phyloP scores from a whole-genome alignment of 164 flowering plant genomes.

The Vitis rotundifolia region DNA sequence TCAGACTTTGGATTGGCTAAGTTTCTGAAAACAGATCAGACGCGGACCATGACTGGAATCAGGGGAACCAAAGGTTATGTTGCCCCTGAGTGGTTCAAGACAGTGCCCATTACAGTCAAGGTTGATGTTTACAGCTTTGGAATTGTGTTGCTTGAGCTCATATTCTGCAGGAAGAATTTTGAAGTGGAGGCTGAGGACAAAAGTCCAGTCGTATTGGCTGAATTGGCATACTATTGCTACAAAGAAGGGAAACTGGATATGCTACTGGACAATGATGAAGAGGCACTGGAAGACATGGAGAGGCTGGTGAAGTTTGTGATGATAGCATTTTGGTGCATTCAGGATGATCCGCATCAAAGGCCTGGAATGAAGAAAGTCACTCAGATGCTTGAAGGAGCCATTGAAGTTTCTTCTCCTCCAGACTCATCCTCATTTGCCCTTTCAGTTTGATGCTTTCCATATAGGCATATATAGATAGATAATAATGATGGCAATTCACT shows the following conservation, averaged over 20 bases:
- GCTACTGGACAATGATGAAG: not conserved
- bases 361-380: not conserved
- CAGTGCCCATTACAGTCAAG: not conserved
- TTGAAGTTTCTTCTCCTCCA: not conserved
- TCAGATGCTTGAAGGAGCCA: not conserved
- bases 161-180: not conserved
- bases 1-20: not conserved
- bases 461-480: no score
- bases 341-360: no score
- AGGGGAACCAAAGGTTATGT: not conserved
- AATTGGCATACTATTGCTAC: no score
- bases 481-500: no score
- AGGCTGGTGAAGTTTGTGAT: not conserved
- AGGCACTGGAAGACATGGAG: not conserved
- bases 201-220: not conserved
- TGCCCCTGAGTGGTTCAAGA: not conserved
- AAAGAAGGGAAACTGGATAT: no score
- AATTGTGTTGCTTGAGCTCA: not conserved
- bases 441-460: no score
- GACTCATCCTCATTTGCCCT: no score
- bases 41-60: no score
- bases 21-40: not conserved
- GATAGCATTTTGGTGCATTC: no score
- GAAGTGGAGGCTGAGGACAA: not conserved
- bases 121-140: not conserved